phyloP scores from a whole-genome alignment of 306 rosid species.

The Arachis stenosperma region DNA sequence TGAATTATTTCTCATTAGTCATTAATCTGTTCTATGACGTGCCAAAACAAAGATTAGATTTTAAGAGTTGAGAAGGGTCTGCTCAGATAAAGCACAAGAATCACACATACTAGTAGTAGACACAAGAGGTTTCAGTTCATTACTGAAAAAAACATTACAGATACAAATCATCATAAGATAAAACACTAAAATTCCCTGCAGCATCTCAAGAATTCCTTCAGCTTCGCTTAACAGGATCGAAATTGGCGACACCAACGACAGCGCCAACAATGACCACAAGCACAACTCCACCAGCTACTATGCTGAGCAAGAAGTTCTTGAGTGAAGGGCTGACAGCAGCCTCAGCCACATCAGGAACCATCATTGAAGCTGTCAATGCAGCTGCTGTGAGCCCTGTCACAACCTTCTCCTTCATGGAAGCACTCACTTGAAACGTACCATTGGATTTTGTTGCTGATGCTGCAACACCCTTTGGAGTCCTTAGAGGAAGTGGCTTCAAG shows the following conservation, averaged over 20 bases:
- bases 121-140: constrained; percentile 39
- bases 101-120: constrained; percentile 48
- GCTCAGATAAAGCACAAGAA: constrained; percentile 39
- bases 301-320: constrained; percentile 97
- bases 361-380: constrained; percentile 74
- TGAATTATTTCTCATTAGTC: constrained; percentile 12
- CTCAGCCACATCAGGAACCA: constrained; percentile 87
- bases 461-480: constrained; percentile 45
- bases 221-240: constrained; percentile 89
- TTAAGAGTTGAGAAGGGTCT: constrained; percentile 42
- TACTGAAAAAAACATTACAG: constrained; percentile 39
- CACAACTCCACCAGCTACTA: constrained; percentile 85
- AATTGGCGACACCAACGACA: constrained; percentile 81
- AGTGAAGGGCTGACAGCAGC: constrained; percentile 90
- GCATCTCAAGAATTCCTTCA: constrained; percentile 43
- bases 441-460: constrained; percentile 46
- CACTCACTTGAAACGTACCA: constrained; percentile 59
- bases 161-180: constrained; percentile 36
- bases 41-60: constrained; percentile 17
- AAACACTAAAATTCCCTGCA: constrained; percentile 22
- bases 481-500: constrained; percentile 63
- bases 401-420: constrained; percentile 91
- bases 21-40: constrained; percentile 8
- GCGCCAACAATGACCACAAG: constrained; percentile 65
- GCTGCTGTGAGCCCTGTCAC: constrained; percentile 75